Percentiles rank a stretch among this genome's conserved stretches.
phyloP scores from a whole-genome alignment of 495 filamentous ascomycete genomes.

The Penicillium ucsense region DNA sequence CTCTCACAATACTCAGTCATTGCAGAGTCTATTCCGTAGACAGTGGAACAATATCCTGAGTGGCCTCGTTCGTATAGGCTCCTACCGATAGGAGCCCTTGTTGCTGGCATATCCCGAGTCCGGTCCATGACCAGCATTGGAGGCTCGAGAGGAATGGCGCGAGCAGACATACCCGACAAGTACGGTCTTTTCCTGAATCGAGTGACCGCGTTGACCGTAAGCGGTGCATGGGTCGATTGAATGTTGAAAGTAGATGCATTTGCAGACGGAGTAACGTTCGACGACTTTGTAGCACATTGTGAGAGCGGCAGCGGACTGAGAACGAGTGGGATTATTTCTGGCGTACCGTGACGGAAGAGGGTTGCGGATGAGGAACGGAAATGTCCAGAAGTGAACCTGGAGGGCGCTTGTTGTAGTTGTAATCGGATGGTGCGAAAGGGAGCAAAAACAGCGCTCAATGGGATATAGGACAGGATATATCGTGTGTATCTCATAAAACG shows the following conservation, averaged over 20 bases:
- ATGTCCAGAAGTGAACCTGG: neutral
- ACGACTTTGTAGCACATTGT: conserved; percentile 65
- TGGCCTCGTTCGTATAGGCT: neutral
- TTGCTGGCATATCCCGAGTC: conserved; percentile 49
- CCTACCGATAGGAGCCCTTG: conserved; percentile 17
- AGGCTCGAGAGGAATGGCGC: conserved; percentile 41
- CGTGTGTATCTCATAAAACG: too few species aligned
- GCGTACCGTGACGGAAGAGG: neutral
- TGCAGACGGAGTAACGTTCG: conserved; percentile 71
- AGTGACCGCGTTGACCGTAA: conserved; percentile 62
- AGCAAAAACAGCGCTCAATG: too few species aligned
- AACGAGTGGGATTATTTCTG: neutral
- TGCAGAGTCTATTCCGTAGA: neutral
- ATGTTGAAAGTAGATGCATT: conserved; percentile 73
- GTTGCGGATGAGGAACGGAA: too few species aligned
- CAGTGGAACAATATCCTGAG: neutral
- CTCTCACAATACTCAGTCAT: neutral
- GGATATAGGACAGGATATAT: too few species aligned
- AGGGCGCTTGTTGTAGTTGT: too few species aligned
- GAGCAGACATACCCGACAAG: conserved; percentile 72
- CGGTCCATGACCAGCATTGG: conserved; percentile 20
- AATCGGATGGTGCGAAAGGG: too few species aligned
- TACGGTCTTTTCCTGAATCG: conserved; percentile 61
- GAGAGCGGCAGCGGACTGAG: neutral
- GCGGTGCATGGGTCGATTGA: conserved; percentile 63